phyloP scores from a whole-genome alignment of 1,139 yeast species.

The Taphrina confusa region DNA sequence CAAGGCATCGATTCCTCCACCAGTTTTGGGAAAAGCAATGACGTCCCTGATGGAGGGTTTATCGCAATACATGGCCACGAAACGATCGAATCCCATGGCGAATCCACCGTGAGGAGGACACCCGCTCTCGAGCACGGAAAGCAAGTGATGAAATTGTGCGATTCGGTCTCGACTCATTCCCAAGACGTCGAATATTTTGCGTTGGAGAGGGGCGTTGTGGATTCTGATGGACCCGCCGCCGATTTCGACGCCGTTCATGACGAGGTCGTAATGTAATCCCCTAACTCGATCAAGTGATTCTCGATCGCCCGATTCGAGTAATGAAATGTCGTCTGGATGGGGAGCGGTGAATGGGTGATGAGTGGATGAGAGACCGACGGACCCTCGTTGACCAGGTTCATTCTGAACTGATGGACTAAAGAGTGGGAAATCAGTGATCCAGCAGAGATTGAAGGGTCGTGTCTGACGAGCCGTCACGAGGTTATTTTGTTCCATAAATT shows the following conservation, averaged over 20 bases:
- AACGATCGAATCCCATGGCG: constrained; percentile 90
- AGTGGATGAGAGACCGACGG: constrained; percentile 59
- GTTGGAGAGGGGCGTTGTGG: constrained; percentile 79
- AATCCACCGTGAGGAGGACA: constrained; percentile 99
- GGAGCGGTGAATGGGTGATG: constrained; percentile 99
- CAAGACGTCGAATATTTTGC: constrained; percentile 57
- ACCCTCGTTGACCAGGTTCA: constrained; percentile 46
- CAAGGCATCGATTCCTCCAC: constrained; percentile 82
- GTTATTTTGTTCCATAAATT: constrained; percentile 51
- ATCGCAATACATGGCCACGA: constrained; percentile 85
- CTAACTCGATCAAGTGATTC: constrained; percentile 61
- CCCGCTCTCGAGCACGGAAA: constrained; percentile 79
- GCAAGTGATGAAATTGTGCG: constrained; percentile 78
- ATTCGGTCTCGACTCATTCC: constrained; percentile 52
- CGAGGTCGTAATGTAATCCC: constrained; percentile 96
- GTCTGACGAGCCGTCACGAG: constrained; percentile 12
- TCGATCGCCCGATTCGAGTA: neutral
- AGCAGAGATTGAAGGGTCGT: constrained; percentile 46
- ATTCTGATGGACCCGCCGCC: constrained; percentile 98
- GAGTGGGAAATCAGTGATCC: constrained; percentile 91
- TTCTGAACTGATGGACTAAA: constrained; percentile 61
- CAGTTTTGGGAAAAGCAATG: constrained; percentile 92
- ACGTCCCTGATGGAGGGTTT: constrained; percentile 81
- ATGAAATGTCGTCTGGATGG: constrained; percentile 16
- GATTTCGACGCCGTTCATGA: constrained; percentile 88